Base-by-base conservation (phyloP, 805 yeast genomes). In the Monosporozyma yasuniensis region DNA sequence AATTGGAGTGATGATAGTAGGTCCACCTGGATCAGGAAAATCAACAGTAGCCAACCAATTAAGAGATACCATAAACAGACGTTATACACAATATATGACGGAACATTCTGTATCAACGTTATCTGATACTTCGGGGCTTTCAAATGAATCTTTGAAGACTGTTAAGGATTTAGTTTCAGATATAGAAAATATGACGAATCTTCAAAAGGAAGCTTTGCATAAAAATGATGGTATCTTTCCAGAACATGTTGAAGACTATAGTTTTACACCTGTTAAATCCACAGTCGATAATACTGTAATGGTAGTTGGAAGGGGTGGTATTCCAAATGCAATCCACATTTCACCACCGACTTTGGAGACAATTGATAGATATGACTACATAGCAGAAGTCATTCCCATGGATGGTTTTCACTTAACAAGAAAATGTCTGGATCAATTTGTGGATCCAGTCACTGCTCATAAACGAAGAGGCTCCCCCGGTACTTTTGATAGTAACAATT, bases 21-120 rank as follows among this genome's bases (percentile, higher is more conserved):
- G 96, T 1, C 74, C 81, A 0, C 96, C 96, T 2, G 96, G 96
- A 5, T 79, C 90, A 0, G 96, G 96, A 0, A 87, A 87, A 63
- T 76, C 90, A 3, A 84, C 95, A 0, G 59, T 81, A 34, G 81
- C 90, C 1, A 60, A 61, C 12, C 49, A 64, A 4, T 67, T 87
- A 5, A 74, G 74, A 32, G 60, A 64, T 4, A 55, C 56, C 5
- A 57, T 81, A n/a, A 77, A 72, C 54, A 49, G 55, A 22, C 50
- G 57, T 54, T 68, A 55, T 44, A 7, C 35, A 11, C n/a, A 32
- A 32, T 32, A 32, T 14, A 12, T 32, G 16, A 32, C 16, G 6
- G 35, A 14, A 14, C 35, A 32, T 12, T 14, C 35, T 14, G 6
- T 32, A 3, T 7, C 35, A 32, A 14, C 7, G 14, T 14, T 14